Evolutionary conservation across 176 grass and related monocot species (phyloP).

Genomic region (Hordeum marinum): DNA sequence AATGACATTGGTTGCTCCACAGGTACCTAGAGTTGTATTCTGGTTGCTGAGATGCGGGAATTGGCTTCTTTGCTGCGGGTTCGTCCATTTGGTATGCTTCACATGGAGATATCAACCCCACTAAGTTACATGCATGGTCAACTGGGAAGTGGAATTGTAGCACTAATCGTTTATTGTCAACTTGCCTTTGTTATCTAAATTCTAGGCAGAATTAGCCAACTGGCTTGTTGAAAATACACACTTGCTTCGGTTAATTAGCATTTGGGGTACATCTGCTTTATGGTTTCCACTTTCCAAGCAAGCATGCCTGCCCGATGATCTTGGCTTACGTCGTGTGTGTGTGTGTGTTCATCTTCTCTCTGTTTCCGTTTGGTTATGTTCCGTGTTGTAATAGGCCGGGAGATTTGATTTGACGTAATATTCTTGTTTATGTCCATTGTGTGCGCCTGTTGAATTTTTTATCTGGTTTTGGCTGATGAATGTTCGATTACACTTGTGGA

Average conservation of each 20-base stretch:
- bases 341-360: too few relatives aligned
- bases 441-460: background rate
- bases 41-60: background rate
- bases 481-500: background rate
- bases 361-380: too few relatives aligned
- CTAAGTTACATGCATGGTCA: background rate
- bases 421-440: background rate
- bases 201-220: background rate
- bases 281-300: background rate
- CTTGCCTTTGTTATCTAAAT: background rate
- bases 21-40: background rate
- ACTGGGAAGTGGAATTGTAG: background rate
- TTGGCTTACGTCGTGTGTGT: too few relatives aligned
- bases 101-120: too few relatives aligned
- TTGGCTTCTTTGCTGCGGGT: background rate
- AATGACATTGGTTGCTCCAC: background rate
- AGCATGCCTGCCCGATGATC: background rate
- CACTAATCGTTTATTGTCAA: background rate
- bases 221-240: background rate
- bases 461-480: background rate
- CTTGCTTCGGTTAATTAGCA: background rate
- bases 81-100: background rate
- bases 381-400: too few relatives aligned
- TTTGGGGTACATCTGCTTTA: background rate
- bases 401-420: too few relatives aligned